Base-by-base conservation (phyloP, 305 asterid genomes). In the Withania somnifera region DNA sequence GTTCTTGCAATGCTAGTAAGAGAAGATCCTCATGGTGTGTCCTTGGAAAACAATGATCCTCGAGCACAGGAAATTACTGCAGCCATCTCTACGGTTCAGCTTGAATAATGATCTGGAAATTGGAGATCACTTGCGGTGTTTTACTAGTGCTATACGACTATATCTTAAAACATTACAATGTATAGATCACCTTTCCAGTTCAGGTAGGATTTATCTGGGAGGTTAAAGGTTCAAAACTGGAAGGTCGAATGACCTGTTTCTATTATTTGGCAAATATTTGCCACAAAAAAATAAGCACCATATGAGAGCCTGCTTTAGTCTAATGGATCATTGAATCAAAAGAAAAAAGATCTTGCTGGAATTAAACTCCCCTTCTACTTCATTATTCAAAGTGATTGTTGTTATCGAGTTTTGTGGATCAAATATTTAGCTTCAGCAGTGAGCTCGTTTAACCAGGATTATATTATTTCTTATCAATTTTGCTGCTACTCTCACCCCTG, bases 1-100 rank as follows among this genome's bases (percentile, higher is more conserved):
- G 94, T 97, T 81, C 94, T 97, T 2, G 93, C 98, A 52, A 88
- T 97, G 90, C 92, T 92, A 52, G 97, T 94, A 34, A 87, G 90
- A 82, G 99, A 97, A 89, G 97, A 97, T 83, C 99, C 98, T 66
- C 91, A 81, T 1, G 99, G 97, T 5, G 97, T 97, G 38, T 87
- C 88, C 84, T 69, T 93, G 63, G 97, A 94, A 84, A 91, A 83
- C 84, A 83, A 73, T 20, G 98, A 94, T 83, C 99, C 99, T 50
- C 91, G 97, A 84, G 85, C 89, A 30, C 71, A 85, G 61, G 90
- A 84, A 78, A 82, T 96, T 54, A 87, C 96, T 19, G 64, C 84
- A 64, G 89, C 86, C 54, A 87, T 94, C 89, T 90, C 97, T 86
- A 75, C 94, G 11, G 82, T 93, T 82, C 90, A 83, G 42, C 89